These are phyloP conservation scores for Plasmopara muralis DNA, from an alignment of 352 stramenopile genomes.

Conservation along the genomic window DNA sequence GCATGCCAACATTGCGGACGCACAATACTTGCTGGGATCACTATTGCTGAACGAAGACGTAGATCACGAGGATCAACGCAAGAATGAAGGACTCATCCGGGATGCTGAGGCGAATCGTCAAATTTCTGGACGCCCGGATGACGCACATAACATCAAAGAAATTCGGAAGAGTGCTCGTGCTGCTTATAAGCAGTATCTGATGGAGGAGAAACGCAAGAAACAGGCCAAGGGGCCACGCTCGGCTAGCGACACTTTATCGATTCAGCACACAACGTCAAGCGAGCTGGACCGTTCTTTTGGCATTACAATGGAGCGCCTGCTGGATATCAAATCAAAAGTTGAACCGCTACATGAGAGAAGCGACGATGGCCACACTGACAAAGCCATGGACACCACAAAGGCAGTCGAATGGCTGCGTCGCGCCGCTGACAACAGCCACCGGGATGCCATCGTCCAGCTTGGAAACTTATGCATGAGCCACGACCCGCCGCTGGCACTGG, in stretches of 20 bases:
- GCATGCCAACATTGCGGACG: constrained; percentile 55
- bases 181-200: constrained; percentile 70
- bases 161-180: constrained; percentile 75
- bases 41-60: constrained; percentile 51
- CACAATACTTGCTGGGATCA: constrained; percentile 66
- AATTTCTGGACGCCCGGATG: constrained; percentile 30
- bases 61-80: constrained; percentile 21
- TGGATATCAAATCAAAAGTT: constrained; percentile 54
- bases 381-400: constrained; percentile 47
- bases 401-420: constrained; percentile 76
- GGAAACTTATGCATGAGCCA: constrained; percentile 77
- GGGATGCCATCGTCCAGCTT: constrained; percentile 72
- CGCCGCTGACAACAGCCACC: constrained; percentile 66
- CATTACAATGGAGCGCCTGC: constrained; percentile 56
- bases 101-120: constrained; percentile 73
- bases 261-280: constrained; percentile 50
- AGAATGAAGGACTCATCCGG: constrained; percentile 39
- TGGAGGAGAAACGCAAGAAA: constrained; percentile 38
- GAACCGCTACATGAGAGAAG: constrained; percentile 30
- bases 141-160: constrained; percentile 55
- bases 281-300: constrained; percentile 69
- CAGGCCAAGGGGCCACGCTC: constrained; percentile 10
- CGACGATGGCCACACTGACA: constrained; percentile 9
- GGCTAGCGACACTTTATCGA: constrained; percentile 19
- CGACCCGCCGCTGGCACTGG: constrained; percentile 61